These are phyloP conservation scores for Leishmania lainsoni DNA, from an alignment of 208 protist species.

Conservation along the genomic window DNA sequence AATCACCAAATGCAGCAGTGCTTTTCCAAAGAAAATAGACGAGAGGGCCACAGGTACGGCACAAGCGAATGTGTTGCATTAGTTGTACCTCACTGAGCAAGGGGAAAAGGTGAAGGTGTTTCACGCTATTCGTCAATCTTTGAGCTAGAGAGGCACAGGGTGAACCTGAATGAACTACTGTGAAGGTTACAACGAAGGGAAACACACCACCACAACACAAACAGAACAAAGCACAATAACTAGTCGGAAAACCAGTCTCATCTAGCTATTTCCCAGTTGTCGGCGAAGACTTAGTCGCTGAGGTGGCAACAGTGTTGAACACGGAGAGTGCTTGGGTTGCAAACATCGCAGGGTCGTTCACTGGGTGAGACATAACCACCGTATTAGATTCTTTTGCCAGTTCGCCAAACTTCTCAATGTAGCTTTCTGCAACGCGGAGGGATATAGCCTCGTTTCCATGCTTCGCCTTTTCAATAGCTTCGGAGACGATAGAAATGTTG, in stretches of 20 bases:
- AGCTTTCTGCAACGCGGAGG: conserved; percentile 91
- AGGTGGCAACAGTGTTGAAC: conserved; percentile 66
- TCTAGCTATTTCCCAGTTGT: conserved; percentile 2
- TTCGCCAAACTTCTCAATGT: conserved; percentile 92
- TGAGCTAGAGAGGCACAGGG: background rate
- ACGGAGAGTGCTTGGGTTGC: conserved; percentile 92
- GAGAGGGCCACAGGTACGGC: background rate
- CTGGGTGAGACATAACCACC: conserved; percentile 93
- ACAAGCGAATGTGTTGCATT: background rate
- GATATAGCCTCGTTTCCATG: conserved; percentile 72
- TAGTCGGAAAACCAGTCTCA: background rate
- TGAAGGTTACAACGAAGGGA: background rate
- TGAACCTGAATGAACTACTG: background rate
- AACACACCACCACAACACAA: background rate
- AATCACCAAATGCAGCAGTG: background rate
- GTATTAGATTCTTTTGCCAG: conserved; percentile 94
- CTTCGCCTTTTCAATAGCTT: conserved; percentile 44
- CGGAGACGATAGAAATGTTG: conserved; percentile 63
- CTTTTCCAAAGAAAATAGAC: background rate
- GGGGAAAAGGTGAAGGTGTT: background rate
- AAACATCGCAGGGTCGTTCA: conserved; percentile 88
- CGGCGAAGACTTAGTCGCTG: conserved; percentile 30
- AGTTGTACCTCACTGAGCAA: background rate
- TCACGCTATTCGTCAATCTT: background rate
- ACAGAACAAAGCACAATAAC: conserved; percentile 1